Percentiles rank a stretch among this genome's conserved stretches.
Evolutionary conservation across 139 green algal species (phyloP).

Genomic region (Edaphochlamys debaryana): DNA sequence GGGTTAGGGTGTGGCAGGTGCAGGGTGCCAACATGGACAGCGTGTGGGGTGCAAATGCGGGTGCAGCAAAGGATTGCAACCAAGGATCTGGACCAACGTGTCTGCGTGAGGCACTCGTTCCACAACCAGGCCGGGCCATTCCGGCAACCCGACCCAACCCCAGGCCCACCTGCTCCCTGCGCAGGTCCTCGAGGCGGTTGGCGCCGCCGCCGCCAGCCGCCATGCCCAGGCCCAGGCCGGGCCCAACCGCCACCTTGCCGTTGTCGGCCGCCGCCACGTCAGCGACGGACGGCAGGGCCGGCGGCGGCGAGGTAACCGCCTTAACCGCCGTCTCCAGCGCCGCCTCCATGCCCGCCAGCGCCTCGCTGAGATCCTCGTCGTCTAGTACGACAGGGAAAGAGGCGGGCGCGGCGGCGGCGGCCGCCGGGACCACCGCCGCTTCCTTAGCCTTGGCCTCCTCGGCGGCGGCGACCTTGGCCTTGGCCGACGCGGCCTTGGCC

Average conservation of each 20-base stretch:
- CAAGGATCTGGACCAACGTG: too few species aligned
- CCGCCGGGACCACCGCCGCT: background rate
- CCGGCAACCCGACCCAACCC: background rate
- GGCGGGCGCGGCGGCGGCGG: background rate
- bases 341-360: slow-evolving; percentile 29
- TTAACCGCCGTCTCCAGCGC: slow-evolving; percentile 9
- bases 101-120: too few species aligned
- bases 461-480: background rate
- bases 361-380: slow-evolving; percentile 17
- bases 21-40: too few species aligned
- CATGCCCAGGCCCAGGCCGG: background rate
- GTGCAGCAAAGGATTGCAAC: too few species aligned
- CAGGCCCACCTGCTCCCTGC: slow-evolving; percentile 37
- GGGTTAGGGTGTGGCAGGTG: background rate
- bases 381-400: background rate
- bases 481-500: background rate
- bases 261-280: background rate
- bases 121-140: too few species aligned
- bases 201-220: background rate
- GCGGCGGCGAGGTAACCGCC: background rate
- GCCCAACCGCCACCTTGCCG: too few species aligned
- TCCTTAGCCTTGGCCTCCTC: background rate
- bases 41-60: too few species aligned
- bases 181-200: slow-evolving; percentile 44
- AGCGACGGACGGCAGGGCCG: background rate